phyloP scores from a whole-genome alignment of 2,329 filamentous ascomycete genomes.

The Corinectria fuckeliana region DNA sequence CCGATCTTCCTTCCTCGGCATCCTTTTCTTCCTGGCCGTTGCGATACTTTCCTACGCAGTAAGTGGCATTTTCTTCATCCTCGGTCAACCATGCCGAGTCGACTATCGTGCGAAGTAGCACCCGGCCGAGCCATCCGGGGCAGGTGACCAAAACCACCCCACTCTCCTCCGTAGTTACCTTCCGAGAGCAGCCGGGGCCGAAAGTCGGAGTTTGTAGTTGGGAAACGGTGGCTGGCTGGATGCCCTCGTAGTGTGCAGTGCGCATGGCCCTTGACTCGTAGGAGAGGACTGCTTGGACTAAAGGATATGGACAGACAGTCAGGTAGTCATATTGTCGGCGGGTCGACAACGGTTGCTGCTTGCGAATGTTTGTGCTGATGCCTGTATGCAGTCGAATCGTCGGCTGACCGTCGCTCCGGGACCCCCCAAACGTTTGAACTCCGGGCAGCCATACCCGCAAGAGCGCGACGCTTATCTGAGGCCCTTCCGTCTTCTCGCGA shows the following conservation, averaged over 20 bases:
- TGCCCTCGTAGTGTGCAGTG: background rate
- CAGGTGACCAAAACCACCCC: slow-evolving; percentile 1
- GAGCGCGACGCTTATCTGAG: slow-evolving; percentile 7
- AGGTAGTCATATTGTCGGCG: slow-evolving; percentile 3
- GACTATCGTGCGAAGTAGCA: background rate
- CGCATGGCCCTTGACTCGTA: slow-evolving; percentile 7
- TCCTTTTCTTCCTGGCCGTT: background rate
- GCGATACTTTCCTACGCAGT: background rate
- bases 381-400: background rate
- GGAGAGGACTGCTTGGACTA: background rate
- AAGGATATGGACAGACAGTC: background rate
- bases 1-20: background rate
- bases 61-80: background rate
- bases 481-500: background rate
- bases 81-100: slow-evolving; percentile 13
- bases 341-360: background rate
- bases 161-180: background rate
- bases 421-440: background rate
- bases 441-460: background rate
- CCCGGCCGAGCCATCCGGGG: slow-evolving; percentile 9
- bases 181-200: slow-evolving; percentile 5
- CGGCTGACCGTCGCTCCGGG: background rate
- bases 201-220: slow-evolving; percentile 1
- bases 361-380: background rate
- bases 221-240: background rate